Conservation (phyloP, 805 yeast species). For the Sugiyamaella chiloensis region DNA sequence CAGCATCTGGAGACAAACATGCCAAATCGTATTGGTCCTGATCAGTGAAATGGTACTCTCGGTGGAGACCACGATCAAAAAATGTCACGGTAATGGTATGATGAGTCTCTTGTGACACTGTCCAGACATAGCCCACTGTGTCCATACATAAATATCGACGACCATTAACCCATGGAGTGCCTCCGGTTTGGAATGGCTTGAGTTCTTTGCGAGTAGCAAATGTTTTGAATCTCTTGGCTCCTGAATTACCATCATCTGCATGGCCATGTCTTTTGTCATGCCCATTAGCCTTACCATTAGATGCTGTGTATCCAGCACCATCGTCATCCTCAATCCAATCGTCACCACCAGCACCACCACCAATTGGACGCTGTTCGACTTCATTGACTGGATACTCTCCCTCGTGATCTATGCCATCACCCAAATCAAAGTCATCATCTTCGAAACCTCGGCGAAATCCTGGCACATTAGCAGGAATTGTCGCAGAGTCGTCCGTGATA, state of each 20-base stretch:
- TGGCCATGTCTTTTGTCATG: constrained; percentile 11
- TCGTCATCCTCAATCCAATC: constrained; percentile 66
- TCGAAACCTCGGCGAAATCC: constrained; percentile 22
- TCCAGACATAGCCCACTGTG: constrained; percentile 75
- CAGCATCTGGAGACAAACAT: constrained; percentile 62
- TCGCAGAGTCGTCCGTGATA: background rate
- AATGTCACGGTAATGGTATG: constrained; percentile 82
- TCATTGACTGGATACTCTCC: background rate
- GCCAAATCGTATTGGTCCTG: constrained; percentile 68
- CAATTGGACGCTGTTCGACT: constrained; percentile 21
- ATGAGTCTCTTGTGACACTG: constrained; percentile 57
- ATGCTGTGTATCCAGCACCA: constrained; percentile 44
- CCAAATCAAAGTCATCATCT: constrained; percentile 31
- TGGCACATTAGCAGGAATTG: background rate
- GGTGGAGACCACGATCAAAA: constrained; percentile 70
- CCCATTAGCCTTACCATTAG: constrained; percentile 3
- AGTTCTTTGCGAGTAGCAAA: background rate
- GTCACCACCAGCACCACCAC: constrained; percentile 38
- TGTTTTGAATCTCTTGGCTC: background rate
- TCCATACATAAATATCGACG: constrained; percentile 81
- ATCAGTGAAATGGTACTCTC: constrained; percentile 86
- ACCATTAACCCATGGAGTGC: constrained; percentile 73
- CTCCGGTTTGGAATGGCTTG: constrained; percentile 79
- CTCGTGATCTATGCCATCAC: constrained; percentile 19
- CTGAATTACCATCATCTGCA: no score